These are phyloP conservation scores for Rhizophagus clarus DNA, from an alignment of 192 early-diverging fungal genomes.

Conservation along the genomic window DNA sequence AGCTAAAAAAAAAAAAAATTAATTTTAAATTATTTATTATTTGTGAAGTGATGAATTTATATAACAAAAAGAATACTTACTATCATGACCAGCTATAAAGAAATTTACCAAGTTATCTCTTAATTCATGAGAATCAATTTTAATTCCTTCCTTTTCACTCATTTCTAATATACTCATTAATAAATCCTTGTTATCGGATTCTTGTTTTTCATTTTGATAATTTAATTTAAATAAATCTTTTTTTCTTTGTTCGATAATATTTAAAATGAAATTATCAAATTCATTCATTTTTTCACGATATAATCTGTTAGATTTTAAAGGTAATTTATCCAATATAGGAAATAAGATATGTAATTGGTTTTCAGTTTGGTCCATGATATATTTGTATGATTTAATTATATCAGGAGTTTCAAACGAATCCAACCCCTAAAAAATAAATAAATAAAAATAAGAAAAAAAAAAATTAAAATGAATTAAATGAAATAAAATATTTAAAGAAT, in stretches of 20 bases:
- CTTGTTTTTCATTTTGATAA: background rate
- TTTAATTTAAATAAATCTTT: background rate
- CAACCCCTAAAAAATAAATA: background rate
- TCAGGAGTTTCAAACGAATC: background rate
- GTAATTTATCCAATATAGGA: background rate
- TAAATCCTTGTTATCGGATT: background rate
- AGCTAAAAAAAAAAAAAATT: background rate
- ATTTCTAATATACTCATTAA: background rate
- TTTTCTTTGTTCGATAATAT: background rate
- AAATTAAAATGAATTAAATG: too few relatives aligned
- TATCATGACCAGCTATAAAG: background rate
- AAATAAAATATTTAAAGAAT: too few relatives aligned
- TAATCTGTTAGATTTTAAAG: background rate
- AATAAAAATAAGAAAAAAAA: too few relatives aligned
- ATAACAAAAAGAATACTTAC: too few relatives aligned
- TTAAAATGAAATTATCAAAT: background rate
- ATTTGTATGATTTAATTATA: background rate
- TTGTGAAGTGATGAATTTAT: too few relatives aligned
- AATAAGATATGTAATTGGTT: background rate
- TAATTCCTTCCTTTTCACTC: background rate
- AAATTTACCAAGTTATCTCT: background rate
- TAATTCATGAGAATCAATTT: background rate
- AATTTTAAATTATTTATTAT: too few relatives aligned
- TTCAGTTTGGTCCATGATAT: background rate
- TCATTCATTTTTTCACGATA: background rate